phyloP scores from a whole-genome alignment of 257 asterid genomes.

The Solanum neorickii region DNA sequence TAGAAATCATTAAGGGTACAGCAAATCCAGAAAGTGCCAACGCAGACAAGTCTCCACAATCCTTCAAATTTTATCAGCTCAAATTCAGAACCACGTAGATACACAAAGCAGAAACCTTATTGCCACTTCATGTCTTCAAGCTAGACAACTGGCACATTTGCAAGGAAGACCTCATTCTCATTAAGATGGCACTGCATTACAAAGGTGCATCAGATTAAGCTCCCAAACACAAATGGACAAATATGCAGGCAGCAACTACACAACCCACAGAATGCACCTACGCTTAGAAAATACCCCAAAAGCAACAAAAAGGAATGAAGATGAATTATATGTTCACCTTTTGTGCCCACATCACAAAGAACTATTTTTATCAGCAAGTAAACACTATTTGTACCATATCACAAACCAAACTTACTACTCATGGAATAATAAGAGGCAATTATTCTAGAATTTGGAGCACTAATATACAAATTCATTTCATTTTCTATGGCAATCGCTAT shows the following conservation, averaged over 20 bases:
- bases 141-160: neutral
- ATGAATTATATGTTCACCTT: neutral
- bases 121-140: neutral
- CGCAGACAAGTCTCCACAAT: neutral
- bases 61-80: neutral
- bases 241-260: neutral
- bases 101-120: neutral
- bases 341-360: neutral
- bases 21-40: neutral
- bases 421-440: neutral
- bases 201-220: neutral
- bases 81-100: neutral
- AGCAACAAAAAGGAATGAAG: neutral
- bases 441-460: neutral
- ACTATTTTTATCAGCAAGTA: neutral
- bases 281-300: neutral
- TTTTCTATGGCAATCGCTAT: neutral
- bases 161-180: neutral
- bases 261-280: neutral
- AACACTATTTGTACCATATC: neutral
- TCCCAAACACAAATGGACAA: neutral
- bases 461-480: neutral
- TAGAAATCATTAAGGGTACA: neutral
- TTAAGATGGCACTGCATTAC: constrained; percentile 7
- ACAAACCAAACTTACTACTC: neutral